Evolutionary conservation across 768 basidiomycete species (phyloP), one percentile per base, ranked within the genome.

Genomic region (Gautieria morchelliformis): DNA sequence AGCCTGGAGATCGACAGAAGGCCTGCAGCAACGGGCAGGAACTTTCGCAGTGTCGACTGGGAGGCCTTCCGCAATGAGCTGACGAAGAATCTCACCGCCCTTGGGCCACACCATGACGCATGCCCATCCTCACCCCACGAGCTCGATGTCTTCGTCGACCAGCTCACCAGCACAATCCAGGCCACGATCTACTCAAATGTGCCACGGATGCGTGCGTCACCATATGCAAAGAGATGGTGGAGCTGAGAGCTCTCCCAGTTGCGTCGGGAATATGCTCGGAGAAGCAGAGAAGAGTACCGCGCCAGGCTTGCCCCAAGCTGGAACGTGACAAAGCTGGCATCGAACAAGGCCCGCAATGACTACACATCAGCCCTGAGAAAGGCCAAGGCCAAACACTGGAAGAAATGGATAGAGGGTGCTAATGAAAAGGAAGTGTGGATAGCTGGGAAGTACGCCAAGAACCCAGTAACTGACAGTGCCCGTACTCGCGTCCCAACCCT

Each of bases 31-130:
- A 17, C 45, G 8, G 8, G 22, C 8, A 9, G n/a, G 9, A 47
- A 47, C 45, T 47, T n/a, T 19, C 9, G 19, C 9, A 19, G 10
- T 17, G 45, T 47, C 8, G 45, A 47, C 45, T 47, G 45, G 19
- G 19, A 47, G n/a, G 45, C 15, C 15, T 47, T 47, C 45, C 10
- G 22, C 45, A 47, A 19, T 10, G 10, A 19, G 8, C 22, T 47
- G 0, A 66, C 73, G 56, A 75, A 74, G 74, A 55, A 65, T 0
- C 52, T 60, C 0, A 71, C 73, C 20, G 9, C 17, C 55, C 49
- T 59, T 4, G 51, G 61, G 8, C 42, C 19, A 2, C 62, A 74
- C 0, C 33, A n/a, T 6, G 33, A 22, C 11, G 22, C 52, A 4
- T 8, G 42, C 8, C 9, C 5, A 5, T 33, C 35, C 24, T 11